A percentile compares a stretch with the other conserved stretches of the same genome.
Evolutionary conservation across 2,329 filamentous ascomycete species (phyloP).

Genomic region (Ophiocordyceps sinensis): DNA sequence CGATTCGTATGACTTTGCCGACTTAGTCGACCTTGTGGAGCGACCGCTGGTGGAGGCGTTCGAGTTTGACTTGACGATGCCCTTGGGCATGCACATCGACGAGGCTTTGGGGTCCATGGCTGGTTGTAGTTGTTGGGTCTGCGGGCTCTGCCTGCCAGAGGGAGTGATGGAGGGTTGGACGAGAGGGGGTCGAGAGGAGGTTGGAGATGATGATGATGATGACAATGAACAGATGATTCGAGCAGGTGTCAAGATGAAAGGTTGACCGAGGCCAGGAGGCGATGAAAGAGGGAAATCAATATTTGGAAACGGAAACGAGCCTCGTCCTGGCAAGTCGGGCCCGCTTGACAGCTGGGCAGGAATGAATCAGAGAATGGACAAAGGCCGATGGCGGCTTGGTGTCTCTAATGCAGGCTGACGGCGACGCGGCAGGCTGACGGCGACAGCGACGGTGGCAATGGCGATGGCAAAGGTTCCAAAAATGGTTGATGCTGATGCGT

Average conservation of each 20-base stretch:
- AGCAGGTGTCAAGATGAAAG: background rate
- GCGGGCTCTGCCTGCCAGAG: background rate
- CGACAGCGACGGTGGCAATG: too few species aligned
- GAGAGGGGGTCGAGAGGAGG: background rate
- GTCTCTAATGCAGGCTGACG: too few species aligned
- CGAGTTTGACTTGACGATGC: slow-evolving; percentile 22
- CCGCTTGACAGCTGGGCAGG: too few species aligned
- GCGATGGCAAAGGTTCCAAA: too few species aligned
- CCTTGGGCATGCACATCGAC: slow-evolving; percentile 8
- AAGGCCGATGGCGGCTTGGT: too few species aligned
- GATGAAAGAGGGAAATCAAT: too few species aligned
- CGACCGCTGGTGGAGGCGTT: slow-evolving; percentile 9
- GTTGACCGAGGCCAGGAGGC: too few species aligned
- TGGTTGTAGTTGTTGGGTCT: background rate
- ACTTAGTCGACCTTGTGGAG: slow-evolving; percentile 7
- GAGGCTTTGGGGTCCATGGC: slow-evolving; percentile 11
- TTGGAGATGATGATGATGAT: background rate
- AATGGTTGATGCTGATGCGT: too few species aligned
- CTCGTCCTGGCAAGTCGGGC: too few species aligned
- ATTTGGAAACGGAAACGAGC: too few species aligned
- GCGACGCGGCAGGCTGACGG: too few species aligned
- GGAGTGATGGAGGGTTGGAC: background rate
- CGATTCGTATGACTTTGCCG: slow-evolving; percentile 19
- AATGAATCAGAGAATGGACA: too few species aligned
- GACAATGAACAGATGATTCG: background rate